These are phyloP conservation scores for Cordyceps fumosorosea DNA, from an alignment of 2,329 filamentous ascomycete genomes.

Conservation along the genomic window DNA sequence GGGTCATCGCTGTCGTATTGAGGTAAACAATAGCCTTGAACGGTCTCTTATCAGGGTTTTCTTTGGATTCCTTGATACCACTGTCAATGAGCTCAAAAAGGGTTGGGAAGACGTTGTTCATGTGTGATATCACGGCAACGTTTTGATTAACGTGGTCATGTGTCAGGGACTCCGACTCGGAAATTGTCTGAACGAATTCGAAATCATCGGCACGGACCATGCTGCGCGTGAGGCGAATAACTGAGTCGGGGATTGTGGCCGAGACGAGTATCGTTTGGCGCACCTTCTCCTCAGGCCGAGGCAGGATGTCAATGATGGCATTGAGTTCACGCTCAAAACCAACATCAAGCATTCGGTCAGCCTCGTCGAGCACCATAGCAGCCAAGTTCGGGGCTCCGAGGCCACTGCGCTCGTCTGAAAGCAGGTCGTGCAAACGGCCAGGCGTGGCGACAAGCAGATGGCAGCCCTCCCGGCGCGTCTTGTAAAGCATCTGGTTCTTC, in stretches of 20 bases:
- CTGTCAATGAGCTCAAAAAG: conserved; percentile 68
- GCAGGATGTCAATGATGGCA: conserved; percentile 56
- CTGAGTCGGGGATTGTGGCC: conserved; percentile 80
- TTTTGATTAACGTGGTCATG: conserved; percentile 81
- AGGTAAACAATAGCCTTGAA: conserved; percentile 98
- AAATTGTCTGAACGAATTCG: conserved; percentile 85
- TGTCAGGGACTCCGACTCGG: conserved; percentile 73
- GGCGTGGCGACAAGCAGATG: conserved; percentile 88
- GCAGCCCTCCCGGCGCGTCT: conserved; percentile 69
- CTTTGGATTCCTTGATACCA: conserved; percentile 41
- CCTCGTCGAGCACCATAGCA: conserved; percentile 92
- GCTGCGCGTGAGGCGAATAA: conserved; percentile 68
- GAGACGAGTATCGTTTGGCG: conserved; percentile 94
- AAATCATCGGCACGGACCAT: conserved; percentile 76
- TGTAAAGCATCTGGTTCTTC: conserved; percentile 60
- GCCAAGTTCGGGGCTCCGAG: conserved; percentile 75
- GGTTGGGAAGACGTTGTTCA: conserved; percentile 70
- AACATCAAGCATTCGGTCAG: conserved; percentile 97
- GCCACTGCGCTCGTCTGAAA: conserved; percentile 56
- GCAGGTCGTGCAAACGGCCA: conserved; percentile 76
- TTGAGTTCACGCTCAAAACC: conserved; percentile 65
- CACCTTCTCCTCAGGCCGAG: conserved; percentile 53
- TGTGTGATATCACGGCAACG: conserved; percentile 57
- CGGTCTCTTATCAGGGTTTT: conserved; percentile 41
- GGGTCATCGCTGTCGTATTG: conserved; percentile 68